Percentiles rank a stretch among this genome's conserved stretches.
phyloP scores from a whole-genome alignment of 371 early-diverging fungal genomes.

The Cladochytrium tenue region DNA sequence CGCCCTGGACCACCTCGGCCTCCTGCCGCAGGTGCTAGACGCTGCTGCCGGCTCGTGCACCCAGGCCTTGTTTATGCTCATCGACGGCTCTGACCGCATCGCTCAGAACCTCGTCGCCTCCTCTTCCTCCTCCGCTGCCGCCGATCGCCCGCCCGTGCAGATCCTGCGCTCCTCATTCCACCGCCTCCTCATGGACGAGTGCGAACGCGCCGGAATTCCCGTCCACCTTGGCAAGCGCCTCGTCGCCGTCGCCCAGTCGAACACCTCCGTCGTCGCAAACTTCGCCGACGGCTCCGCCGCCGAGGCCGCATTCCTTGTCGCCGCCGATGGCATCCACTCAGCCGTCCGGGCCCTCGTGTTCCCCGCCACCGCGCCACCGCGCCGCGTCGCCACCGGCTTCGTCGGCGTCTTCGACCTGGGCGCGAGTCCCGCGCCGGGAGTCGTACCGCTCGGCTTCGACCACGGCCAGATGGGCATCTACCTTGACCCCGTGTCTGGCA shows the following conservation, averaged over 20 bases:
- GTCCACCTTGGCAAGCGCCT: background rate
- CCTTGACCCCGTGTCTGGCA: background rate
- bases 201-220: background rate
- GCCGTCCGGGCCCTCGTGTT: conserved; percentile 3
- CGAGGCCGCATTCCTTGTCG: conserved; percentile 7
- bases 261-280: background rate
- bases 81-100: background rate
- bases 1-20: too few relatives aligned
- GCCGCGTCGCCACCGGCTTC: background rate
- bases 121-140: background rate
- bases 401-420: conserved; percentile 11
- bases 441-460: background rate
- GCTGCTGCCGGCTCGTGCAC: too few relatives aligned
- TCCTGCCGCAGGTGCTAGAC: too few relatives aligned
- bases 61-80: too few relatives aligned
- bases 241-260: background rate
- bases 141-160: conserved; percentile 7
- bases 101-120: background rate
- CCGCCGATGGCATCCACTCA: conserved; percentile 16
- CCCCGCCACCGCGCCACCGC: conserved; percentile 2
- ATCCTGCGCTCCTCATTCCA: conserved; percentile 12
- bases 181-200: background rate
- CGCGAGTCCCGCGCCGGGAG: background rate
- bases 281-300: conserved; percentile 6
- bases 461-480: background rate